Conservation (phyloP, 768 basidiomycete species). For the Lentinula guzmanii region DNA sequence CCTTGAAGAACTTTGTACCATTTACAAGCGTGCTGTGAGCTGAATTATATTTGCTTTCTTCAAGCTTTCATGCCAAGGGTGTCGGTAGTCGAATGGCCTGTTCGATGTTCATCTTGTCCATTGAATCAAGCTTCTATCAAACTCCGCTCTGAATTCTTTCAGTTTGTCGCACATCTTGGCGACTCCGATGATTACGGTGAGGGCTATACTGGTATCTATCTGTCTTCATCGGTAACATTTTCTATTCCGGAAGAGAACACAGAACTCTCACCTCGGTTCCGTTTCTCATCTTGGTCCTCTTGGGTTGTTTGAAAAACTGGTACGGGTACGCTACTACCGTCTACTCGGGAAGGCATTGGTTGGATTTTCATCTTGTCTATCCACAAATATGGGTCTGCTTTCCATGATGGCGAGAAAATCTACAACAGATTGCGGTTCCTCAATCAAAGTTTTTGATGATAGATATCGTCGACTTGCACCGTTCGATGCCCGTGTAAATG, state of each 20-base stretch:
- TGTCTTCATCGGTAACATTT: neutral
- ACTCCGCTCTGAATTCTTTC: neutral
- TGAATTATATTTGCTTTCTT: too few relatives aligned
- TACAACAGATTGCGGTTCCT: too few relatives aligned
- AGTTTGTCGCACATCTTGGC: neutral
- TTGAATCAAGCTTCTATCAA: neutral
- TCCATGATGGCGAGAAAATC: neutral
- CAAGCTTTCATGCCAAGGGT: neutral
- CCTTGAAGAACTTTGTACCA: neutral
- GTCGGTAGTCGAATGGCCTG: neutral
- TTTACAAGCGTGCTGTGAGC: neutral
- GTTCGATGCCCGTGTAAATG: too few relatives aligned
- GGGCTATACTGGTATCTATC: neutral
- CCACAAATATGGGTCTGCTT: neutral
- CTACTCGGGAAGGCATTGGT: neutral
- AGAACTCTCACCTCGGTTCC: neutral
- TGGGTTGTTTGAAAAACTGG: neutral
- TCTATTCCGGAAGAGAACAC: neutral
- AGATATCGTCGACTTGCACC: too few relatives aligned
- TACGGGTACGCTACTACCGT: neutral
- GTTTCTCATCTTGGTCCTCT: neutral
- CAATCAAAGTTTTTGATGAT: too few relatives aligned
- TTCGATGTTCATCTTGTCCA: neutral
- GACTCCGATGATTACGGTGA: neutral
- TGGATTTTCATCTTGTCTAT: neutral